A percentile compares a stretch with the other conserved stretches of the same genome.
Conservation (phyloP, 352 stramenopile species). For the Phytophthora pluvialis region DNA sequence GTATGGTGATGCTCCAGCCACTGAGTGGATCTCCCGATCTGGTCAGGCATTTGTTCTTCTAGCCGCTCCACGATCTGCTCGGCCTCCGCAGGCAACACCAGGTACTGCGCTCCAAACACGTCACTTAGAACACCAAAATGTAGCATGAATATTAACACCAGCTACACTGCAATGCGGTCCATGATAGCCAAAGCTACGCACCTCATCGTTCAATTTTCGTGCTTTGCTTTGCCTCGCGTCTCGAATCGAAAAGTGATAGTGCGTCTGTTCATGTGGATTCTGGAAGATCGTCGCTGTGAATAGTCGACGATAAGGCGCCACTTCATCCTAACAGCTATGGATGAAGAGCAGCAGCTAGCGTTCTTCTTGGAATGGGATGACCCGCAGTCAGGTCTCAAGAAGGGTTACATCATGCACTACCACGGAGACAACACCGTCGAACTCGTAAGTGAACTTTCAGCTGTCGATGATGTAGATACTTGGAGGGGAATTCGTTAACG, state of each 20-base stretch:
- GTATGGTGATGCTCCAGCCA: constrained; percentile 91
- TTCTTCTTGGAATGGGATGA: constrained; percentile 87
- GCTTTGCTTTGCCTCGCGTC: constrained; percentile 1
- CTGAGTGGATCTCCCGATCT: constrained; percentile 57
- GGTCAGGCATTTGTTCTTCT: constrained; percentile 56
- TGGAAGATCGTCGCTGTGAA: constrained; percentile 27
- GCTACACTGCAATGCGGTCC: neutral
- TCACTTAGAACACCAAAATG: constrained; percentile 22
- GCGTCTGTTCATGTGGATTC: constrained; percentile 32
- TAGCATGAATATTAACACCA: constrained; percentile 3
- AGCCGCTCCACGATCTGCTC: constrained; percentile 88
- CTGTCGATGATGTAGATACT: neutral
- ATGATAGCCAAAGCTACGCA: constrained; percentile 5
- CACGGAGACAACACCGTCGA: constrained; percentile 76
- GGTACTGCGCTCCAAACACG: constrained; percentile 45
- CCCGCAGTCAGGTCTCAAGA: constrained; percentile 69
- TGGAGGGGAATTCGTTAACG: neutral
- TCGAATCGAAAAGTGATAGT: constrained; percentile 24
- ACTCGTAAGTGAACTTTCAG: constrained; percentile 45
- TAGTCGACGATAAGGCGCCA: neutral
- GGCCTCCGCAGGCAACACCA: constrained; percentile 82
- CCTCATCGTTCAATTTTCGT: constrained; percentile 23
- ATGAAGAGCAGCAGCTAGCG: constrained; percentile 67
- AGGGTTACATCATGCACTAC: constrained; percentile 79
- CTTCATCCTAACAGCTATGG: constrained; percentile 21